Evolutionary conservation across 2,329 filamentous ascomycete species (phyloP).

Genomic region (Knufia petricola): DNA sequence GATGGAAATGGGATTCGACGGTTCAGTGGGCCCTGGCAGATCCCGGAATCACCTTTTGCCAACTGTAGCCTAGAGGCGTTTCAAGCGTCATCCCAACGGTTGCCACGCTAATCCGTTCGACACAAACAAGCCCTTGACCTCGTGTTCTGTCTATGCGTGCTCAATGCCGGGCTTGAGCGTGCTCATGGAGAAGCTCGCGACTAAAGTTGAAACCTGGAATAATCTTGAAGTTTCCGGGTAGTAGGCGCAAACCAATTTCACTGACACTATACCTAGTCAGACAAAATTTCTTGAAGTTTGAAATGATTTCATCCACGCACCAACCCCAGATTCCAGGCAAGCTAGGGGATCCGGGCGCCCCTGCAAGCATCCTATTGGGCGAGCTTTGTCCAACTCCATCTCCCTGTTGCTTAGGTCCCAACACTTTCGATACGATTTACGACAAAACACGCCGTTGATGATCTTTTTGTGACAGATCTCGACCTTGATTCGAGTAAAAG

Average conservation of each 20-base stretch:
- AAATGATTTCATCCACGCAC: not conserved
- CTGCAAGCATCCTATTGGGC: not conserved
- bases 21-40: too few relatives aligned
- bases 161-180: too few relatives aligned
- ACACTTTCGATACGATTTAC: slow-evolving; percentile 11
- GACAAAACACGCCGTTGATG: not conserved
- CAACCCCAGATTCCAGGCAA: slow-evolving; percentile 1
- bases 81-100: slow-evolving; percentile 3
- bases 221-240: too few relatives aligned
- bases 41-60: too few relatives aligned
- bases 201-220: too few relatives aligned
- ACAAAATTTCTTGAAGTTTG: not conserved
- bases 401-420: slow-evolving; percentile 3
- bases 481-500: not conserved
- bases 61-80: too few relatives aligned
- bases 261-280: not conserved
- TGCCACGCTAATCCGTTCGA: not conserved
- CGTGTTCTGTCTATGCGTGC: too few relatives aligned
- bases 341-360: not conserved
- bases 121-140: too few relatives aligned
- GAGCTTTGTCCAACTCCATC: not conserved
- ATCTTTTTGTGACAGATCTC: slow-evolving; percentile 3
- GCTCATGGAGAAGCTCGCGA: too few relatives aligned
- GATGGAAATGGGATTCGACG: too few relatives aligned
- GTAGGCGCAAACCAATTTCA: not conserved